Percentiles rank a stretch among this genome's conserved stretches.
Conservation (phyloP, 2,329 filamentous ascomycete genomes). For the Trichoderma lentiforme region DNA sequence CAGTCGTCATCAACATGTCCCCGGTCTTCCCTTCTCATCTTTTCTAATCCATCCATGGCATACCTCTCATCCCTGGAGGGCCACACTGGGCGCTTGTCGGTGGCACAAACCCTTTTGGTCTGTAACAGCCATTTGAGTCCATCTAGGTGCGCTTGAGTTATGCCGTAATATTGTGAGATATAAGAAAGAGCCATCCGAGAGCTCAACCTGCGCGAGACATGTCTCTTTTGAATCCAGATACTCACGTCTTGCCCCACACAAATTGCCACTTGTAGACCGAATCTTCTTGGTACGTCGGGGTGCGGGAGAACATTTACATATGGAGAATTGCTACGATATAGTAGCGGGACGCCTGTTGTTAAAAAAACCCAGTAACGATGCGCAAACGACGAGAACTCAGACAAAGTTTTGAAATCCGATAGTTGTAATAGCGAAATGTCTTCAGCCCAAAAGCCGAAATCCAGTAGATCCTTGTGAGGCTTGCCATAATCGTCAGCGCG, state of each 20-base stretch:
- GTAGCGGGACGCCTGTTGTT: too few relatives aligned
- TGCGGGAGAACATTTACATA: too few relatives aligned
- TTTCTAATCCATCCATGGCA: too few relatives aligned
- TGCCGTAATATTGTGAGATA: too few relatives aligned
- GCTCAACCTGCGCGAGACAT: neutral
- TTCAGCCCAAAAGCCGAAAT: neutral
- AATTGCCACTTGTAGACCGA: neutral
- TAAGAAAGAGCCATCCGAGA: neutral
- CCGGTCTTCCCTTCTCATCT: neutral
- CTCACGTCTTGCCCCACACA: neutral
- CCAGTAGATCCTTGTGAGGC: neutral
- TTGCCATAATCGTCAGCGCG: neutral
- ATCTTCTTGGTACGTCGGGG: neutral
- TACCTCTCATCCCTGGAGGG: accelerated
- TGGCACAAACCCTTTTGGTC: neutral
- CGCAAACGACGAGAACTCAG: neutral
- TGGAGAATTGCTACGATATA: too few relatives aligned
- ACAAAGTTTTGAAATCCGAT: neutral
- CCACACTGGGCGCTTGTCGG: neutral
- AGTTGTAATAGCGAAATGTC: neutral
- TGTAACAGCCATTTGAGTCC: neutral
- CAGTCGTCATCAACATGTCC: neutral
- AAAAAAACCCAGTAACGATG: neutral
- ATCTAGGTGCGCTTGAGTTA: neutral
- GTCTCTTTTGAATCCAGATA: neutral